Conservation (phyloP, 2,329 filamentous ascomycete species). For the Aspergillus amoenus region DNA sequence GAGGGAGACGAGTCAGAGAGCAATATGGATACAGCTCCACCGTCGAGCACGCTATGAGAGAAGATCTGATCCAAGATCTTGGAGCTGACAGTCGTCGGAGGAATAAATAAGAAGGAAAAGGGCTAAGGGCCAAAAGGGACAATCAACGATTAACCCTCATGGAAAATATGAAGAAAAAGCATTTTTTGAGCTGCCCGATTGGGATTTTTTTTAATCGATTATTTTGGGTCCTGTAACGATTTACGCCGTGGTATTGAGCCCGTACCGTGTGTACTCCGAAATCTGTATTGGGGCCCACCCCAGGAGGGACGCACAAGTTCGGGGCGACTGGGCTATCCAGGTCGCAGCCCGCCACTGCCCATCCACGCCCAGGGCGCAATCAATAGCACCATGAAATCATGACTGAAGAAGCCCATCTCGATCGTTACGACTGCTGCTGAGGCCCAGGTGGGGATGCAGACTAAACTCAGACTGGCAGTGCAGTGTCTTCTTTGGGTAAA, state of each 20-base stretch:
- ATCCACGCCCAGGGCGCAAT: not conserved
- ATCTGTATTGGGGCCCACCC: no score
- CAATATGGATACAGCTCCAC: slow-evolving; percentile 32
- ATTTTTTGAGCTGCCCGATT: not conserved
- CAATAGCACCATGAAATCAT: slow-evolving; percentile 6
- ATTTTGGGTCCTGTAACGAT: not conserved
- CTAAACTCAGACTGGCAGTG: not conserved
- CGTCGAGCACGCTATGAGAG: slow-evolving; percentile 35
- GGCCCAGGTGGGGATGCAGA: no score
- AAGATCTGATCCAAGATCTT: slow-evolving; percentile 43
- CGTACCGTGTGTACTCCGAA: no score
- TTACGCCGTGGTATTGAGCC: no score
- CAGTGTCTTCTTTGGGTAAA: not conserved
- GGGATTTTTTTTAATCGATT: slow-evolving; percentile 9
- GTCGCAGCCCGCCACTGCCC: no score
- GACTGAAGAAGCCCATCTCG: not conserved
- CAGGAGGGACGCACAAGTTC: no score
- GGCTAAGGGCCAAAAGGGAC: slow-evolving; percentile 6
- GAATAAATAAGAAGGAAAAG: slow-evolving; percentile 20
- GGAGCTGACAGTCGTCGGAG: slow-evolving; percentile 37
- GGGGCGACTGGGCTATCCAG: not conserved
- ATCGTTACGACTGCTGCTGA: not conserved
- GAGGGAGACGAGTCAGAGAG: slow-evolving; percentile 34
- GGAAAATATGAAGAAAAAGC: no score
- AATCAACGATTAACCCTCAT: not conserved